These are phyloP conservation scores for Prunus kanzakura DNA, from an alignment of 306 rosid species.

Conservation along the genomic window DNA sequence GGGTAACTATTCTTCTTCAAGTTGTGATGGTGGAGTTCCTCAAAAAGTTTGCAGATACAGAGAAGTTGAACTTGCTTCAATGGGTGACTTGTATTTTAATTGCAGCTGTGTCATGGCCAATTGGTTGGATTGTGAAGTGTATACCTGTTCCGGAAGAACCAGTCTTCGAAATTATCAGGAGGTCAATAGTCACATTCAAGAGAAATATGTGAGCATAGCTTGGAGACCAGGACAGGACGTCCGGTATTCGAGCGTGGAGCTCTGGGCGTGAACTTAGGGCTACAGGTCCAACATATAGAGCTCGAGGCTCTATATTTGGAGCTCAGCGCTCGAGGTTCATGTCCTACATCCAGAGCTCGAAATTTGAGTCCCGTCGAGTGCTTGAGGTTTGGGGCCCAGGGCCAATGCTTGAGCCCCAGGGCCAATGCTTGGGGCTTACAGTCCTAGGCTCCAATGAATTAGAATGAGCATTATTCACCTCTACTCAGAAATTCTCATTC, in stretches of 20 bases:
- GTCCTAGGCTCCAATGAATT: neutral
- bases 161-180: conserved; percentile 31
- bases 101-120: conserved; percentile 81
- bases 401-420: neutral
- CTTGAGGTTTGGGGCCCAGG: neutral
- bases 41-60: conserved; percentile 79
- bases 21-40: conserved; percentile 77
- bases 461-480: neutral
- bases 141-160: conserved; percentile 59
- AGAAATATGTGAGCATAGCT: neutral
- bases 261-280: neutral
- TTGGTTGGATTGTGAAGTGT: conserved; percentile 63
- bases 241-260: neutral
- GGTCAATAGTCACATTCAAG: neutral
- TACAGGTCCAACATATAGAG: neutral
- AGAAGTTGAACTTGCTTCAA: conserved; percentile 53
- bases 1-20: conserved; percentile 67
- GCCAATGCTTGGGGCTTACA: neutral
- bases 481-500: neutral
- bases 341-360: neutral
- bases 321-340: neutral
- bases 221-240: too few relatives aligned
- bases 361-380: neutral
- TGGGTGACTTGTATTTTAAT: conserved; percentile 56
- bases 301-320: neutral